Evolutionary conservation across 2,329 filamentous ascomycete species (phyloP), one percentile per base, ranked within the genome.

Genomic region (Exserohilum turcica): DNA sequence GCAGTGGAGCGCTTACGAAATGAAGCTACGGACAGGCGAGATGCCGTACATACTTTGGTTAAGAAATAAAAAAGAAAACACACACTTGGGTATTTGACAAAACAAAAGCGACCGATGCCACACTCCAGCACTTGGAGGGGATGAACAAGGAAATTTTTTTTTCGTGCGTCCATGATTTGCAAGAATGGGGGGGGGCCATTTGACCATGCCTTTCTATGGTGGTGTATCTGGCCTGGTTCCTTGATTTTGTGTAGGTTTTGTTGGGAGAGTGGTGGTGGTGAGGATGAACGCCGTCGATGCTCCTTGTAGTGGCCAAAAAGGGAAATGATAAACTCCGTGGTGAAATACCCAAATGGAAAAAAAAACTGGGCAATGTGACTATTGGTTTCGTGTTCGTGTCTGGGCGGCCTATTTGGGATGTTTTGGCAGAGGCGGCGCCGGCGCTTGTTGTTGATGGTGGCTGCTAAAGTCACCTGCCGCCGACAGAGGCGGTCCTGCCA

Each of bases 51-150:
- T 48, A 48, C 31, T 55, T 48, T 40, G 32, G 54, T 28, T 18
- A 16, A 21, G 13, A 53, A 36, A 51, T 54, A 46, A 28, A 28
- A 13, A 21, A 35, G 27, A 53, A 54, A 56, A 44, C 32, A 49
- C 36, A 28, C n/a, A 31, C 42, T 29, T 45, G 51, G 56, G 57
- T 57, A 64, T 61, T 65, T 52, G 54, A 49, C 48, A 55, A 60
- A 28, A 39, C 19, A 27, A 72, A 61, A 72, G 54, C 63, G 68
- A 71, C 52, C 27, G 68, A 57, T 64, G 54, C 53, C 66, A 65
- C 58, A 64, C 62, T 70, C 71, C 67, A 74, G 69, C 69, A 66
- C 69, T 73, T 72, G 71, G 71, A 61, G 66, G 61, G 64, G 59
- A 61, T 65, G 60, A 59, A 43, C 52, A 43, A 53, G 60, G 48